Conservation (phyloP, 106 monocot genomes). For the Triglochin maritima region DNA sequence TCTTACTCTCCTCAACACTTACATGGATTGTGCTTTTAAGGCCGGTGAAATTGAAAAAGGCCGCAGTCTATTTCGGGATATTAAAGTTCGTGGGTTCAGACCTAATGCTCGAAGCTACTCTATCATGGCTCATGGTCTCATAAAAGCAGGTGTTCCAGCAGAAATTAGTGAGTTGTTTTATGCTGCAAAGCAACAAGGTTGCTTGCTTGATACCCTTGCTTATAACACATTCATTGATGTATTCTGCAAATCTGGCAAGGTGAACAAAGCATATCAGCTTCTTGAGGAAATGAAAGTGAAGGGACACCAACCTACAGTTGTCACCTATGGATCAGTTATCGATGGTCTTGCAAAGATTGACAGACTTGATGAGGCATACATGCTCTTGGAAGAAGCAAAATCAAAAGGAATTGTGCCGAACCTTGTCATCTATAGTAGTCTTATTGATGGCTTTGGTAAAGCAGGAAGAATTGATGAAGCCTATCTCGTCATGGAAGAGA, state of each 20-base stretch:
- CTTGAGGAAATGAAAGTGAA: constrained; percentile 94
- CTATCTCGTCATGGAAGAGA: constrained; percentile 93
- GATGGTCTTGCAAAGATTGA: constrained; percentile 95
- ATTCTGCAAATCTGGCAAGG: constrained; percentile 92
- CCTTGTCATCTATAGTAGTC: constrained; percentile 73
- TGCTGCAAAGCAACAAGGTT: constrained; percentile 84
- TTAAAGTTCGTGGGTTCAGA: constrained; percentile 49
- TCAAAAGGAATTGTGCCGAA: constrained; percentile 61
- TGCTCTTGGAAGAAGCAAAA: constrained; percentile 99
- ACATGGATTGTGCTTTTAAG: constrained; percentile 96
- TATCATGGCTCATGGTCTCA: constrained; percentile 81
- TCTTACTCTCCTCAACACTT: constrained; percentile 84
- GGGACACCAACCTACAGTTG: constrained; percentile 55
- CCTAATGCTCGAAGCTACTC: constrained; percentile 76
- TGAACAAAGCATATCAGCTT: constrained; percentile 93
- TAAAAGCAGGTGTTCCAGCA: constrained; percentile 63
- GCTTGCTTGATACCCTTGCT: constrained; percentile 64
- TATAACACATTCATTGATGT: constrained; percentile 88
- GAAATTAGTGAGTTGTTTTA: constrained; percentile 75
- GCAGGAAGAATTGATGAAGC: constrained; percentile 98
- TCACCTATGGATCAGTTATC: constrained; percentile 84
- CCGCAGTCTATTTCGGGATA: constrained; percentile 61
- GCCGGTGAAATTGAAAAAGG: constrained; percentile 75
- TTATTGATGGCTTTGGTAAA: constrained; percentile 97
- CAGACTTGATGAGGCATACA: constrained; percentile 92